A percentile compares a stretch with the other conserved stretches of the same genome.
phyloP scores from a whole-genome alignment of 106 monocot genomes.

The Cymbidium sinense region DNA sequence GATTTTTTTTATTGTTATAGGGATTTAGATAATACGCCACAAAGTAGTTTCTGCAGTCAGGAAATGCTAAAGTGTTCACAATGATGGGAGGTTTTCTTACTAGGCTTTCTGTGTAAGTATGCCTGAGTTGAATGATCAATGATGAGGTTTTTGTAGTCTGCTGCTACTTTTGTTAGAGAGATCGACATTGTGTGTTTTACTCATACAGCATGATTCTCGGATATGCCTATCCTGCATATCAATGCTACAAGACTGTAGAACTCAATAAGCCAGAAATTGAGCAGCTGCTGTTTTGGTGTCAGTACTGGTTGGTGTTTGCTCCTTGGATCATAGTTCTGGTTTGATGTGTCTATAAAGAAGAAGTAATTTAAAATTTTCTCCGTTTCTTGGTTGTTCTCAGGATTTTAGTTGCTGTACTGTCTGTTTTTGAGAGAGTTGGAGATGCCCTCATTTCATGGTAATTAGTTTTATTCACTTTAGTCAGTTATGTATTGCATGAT shows the following conservation, averaged over 20 bases:
- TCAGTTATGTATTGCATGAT: neutral
- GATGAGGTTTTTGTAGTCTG: neutral
- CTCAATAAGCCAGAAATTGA: slow-evolving; percentile 73
- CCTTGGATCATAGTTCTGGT: neutral
- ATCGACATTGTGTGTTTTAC: neutral
- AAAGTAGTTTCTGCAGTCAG: neutral
- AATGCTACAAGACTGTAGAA: slow-evolving; percentile 77
- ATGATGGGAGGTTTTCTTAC: slow-evolving; percentile 3
- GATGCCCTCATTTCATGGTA: slow-evolving; percentile 62
- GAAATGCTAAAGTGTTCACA: neutral
- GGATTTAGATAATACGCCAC: neutral
- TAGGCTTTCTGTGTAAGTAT: neutral
- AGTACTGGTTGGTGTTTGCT: slow-evolving; percentile 53
- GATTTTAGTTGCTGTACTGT: slow-evolving; percentile 58
- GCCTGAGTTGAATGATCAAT: neutral
- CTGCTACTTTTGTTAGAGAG: neutral
- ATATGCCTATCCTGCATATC: slow-evolving; percentile 79
- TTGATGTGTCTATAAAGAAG: neutral
- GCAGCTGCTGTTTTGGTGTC: slow-evolving; percentile 74
- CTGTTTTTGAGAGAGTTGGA: slow-evolving; percentile 41
- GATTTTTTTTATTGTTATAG: neutral
- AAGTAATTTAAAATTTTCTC: neutral
- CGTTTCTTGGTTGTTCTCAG: slow-evolving; percentile 13
- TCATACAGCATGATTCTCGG: slow-evolving; percentile 59
- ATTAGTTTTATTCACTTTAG: neutral